Evolutionary conservation across 257 asterid genomes (phyloP), one percentile per base, ranked within the genome.

Genomic region (Haberlea rhodopensis): DNA sequence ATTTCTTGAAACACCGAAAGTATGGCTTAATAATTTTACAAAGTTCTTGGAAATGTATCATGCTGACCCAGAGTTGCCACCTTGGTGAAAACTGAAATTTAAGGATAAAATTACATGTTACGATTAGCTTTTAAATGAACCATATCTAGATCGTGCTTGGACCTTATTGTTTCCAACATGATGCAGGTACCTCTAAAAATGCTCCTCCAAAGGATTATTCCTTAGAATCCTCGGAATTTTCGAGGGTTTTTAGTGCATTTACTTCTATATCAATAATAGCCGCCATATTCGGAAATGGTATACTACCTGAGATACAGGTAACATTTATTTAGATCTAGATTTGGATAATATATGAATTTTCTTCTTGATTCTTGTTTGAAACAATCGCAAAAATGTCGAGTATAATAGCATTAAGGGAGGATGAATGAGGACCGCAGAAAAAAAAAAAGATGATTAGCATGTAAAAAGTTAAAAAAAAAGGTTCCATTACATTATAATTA

Each of bases 291-390:
- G 99, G 99, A 54, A 92, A 89, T 37, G 99, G 99, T 68, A 89
- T 92, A 53, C 87, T 92, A 5, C 97, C 99, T 6, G 99, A 92
- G 71, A 92, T 92, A 71, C 99, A 92, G 84, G 97, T 89, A 57
- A 31, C 23, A 43, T 26, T 29, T 9, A 43, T 53, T 57, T 8
- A 67, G 52, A 52, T 27, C 6, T 37, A 49, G 18, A 13, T 53
- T 69, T 57, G 60, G 20, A 26, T 29, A 45, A 15, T 0, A 0
- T 23, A 51, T 51, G 10, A 18, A 8, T 24, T 67, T 51, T 59
- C 68, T 56, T 24, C 22, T 5, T 22, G 5, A 37, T 28, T 15
- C 22, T 53, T 57, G 5, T n/a, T 1, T 13, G 1, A 31, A 62
- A 20, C n/a, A 57, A 64, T 32, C 31, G 16, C 13, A 46, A 16